phyloP scores from a whole-genome alignment of 2,329 filamentous ascomycete genomes.

The Lithohypha guttulata region DNA sequence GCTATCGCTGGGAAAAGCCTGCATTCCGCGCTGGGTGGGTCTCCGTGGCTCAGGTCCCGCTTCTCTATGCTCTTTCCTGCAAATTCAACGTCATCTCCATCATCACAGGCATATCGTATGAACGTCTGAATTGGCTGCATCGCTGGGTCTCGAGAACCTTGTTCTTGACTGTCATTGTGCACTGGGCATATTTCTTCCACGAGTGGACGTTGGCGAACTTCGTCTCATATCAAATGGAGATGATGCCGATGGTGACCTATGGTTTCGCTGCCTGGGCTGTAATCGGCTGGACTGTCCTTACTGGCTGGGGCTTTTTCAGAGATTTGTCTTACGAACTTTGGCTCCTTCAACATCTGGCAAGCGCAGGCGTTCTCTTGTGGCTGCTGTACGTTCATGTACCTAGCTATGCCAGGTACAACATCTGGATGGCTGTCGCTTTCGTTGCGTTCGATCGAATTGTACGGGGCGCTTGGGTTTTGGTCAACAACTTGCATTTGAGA shows the following conservation, averaged over 20 bases:
- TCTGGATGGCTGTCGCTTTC: slow-evolving; percentile 17
- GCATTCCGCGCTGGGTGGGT: slow-evolving; percentile 47
- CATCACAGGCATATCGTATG: slow-evolving; percentile 38
- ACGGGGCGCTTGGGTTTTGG: slow-evolving; percentile 11
- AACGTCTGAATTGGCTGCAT: slow-evolving; percentile 43
- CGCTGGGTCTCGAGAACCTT: slow-evolving; percentile 42
- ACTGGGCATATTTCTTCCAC: slow-evolving; percentile 45
- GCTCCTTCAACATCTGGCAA: slow-evolving; percentile 40
- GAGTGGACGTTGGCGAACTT: slow-evolving; percentile 44
- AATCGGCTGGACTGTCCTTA: slow-evolving; percentile 41
- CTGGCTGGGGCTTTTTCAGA: slow-evolving; percentile 41
- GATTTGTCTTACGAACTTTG: slow-evolving; percentile 44
- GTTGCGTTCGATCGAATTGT: slow-evolving; percentile 15
- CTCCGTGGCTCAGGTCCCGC: slow-evolving; percentile 42
- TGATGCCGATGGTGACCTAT: slow-evolving; percentile 38
- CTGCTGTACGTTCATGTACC: slow-evolving; percentile 14
- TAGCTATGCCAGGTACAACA: slow-evolving; percentile 17
- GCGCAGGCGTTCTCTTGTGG: slow-evolving; percentile 23
- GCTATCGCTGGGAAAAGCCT: slow-evolving; percentile 41
- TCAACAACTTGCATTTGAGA: slow-evolving; percentile 13
- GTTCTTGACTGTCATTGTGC: slow-evolving; percentile 43
- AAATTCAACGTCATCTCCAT: slow-evolving; percentile 45
- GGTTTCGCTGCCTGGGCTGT: slow-evolving; percentile 45
- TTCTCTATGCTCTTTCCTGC: slow-evolving; percentile 46
- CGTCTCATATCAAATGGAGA: slow-evolving; percentile 37